Evolutionary conservation across 768 basidiomycete species (phyloP), one percentile per base, ranked within the genome.

Genomic region (Gymnopilus junonius): DNA sequence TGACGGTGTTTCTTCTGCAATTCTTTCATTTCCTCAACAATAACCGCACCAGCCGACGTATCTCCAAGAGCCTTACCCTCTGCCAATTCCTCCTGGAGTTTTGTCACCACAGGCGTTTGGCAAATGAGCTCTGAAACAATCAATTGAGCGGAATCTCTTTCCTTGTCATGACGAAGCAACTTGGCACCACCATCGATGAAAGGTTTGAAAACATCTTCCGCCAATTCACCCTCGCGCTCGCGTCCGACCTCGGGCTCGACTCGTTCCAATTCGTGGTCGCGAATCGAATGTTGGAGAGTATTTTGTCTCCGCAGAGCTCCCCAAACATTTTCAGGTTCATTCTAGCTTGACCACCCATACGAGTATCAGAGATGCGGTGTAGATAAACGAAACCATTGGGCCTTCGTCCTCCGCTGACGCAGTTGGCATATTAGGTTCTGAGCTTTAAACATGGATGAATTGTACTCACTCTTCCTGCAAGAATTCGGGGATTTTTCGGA

Each of bases 291-390:
- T 62, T 32, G 20, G 14, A 72, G 57, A 84, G 76, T 1, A 74
- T 73, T 43, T 64, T 71, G n/a, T 77, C 76, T 17, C 82, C 82
- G 67, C 83, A 83, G 17, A 84, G 75, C 60, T 82, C 75, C 56
- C 74, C 73, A 69, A 83, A 84, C 70, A 84, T 76, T 37, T 71
- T 75, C 50, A 83, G 79, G 68, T 84, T 84, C 62, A 75, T 75
- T 34, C 65, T 76, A 34, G 80, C 77, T 2, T 73, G 74, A 39
- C 79, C 80, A 29, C 79, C 77, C 68, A 80, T 72, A 35, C 76
- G 63, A 66, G 74, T 65, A 54, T 81, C 80, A 5, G 73, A 69
- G 61, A 81, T 81, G 14, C 80, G 77, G 65, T 81, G 80, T 66
- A 81, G 70, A 63, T 80, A 81, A 50, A 81, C 75, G 69, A 81